A percentile compares a stretch with the other conserved stretches of the same genome.
These are phyloP conservation scores for Blastocystis sp. DNA, from an alignment of 352 stramenopile genomes.

Conservation along the genomic window DNA sequence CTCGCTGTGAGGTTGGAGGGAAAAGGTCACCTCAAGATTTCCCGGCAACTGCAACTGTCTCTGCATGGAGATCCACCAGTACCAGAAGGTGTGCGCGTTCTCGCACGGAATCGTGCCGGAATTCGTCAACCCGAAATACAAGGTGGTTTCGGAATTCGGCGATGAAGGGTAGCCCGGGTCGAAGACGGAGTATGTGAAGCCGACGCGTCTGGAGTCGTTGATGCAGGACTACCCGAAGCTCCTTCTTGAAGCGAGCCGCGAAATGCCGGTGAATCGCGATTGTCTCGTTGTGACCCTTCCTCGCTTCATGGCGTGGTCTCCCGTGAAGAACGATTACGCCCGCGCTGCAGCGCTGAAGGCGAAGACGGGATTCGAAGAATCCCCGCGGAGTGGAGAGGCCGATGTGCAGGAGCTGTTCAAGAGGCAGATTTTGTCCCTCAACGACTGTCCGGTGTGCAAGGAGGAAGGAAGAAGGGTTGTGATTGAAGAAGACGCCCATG, in stretches of 20 bases:
- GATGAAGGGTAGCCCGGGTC: constrained; percentile 74
- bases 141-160: constrained; percentile 79
- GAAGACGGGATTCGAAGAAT: constrained; percentile 69
- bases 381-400: constrained; percentile 49
- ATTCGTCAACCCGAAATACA: constrained; percentile 90
- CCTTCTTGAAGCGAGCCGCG: constrained; percentile 73
- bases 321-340: constrained; percentile 72
- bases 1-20: constrained; percentile 15
- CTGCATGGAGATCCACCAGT: constrained; percentile 79
- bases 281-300: constrained; percentile 79
- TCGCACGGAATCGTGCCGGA: constrained; percentile 82
- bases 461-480: constrained; percentile 73
- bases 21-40: too few relatives aligned
- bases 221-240: constrained; percentile 89
- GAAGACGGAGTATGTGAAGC: constrained; percentile 85
- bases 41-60: constrained; percentile 88
- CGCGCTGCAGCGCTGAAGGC: constrained; percentile 70
- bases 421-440: constrained; percentile 1
- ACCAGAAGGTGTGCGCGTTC: constrained; percentile 76
- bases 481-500: constrained; percentile 71
- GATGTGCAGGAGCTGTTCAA: constrained; percentile 26
- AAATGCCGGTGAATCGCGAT: constrained; percentile 75
- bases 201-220: constrained; percentile 87
- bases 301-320: constrained; percentile 79
- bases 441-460: constrained; percentile 70